Evolutionary conservation across 768 basidiomycete genomes (phyloP).

Genomic region (Agaricus sinodeliciosus): DNA sequence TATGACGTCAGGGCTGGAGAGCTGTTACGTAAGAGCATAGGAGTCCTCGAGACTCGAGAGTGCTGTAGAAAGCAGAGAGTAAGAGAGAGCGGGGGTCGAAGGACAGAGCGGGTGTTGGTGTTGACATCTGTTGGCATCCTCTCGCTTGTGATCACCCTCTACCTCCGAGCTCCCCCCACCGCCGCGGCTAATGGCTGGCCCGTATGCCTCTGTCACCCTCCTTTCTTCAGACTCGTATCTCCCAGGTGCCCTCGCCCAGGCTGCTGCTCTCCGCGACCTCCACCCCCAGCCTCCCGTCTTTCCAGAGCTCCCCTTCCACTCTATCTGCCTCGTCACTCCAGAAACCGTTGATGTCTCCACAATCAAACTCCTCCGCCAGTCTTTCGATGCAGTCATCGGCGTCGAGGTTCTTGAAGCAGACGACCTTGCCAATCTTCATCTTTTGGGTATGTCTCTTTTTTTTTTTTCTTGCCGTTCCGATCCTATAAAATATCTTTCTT

Average conservation of each 20-base stretch:
- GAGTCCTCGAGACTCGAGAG: too few species aligned
- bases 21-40: too few species aligned
- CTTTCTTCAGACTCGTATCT: slow-evolving; percentile 90
- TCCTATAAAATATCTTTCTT: slow-evolving; percentile 1
- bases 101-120: too few species aligned
- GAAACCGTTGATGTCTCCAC: slow-evolving; percentile 83
- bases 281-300: slow-evolving; percentile 54
- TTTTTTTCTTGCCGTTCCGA: neutral
- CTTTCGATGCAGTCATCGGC: slow-evolving; percentile 82
- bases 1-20: slow-evolving; percentile 6
- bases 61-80: too few species aligned
- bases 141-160: slow-evolving; percentile 17
- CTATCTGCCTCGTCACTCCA: slow-evolving; percentile 90
- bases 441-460: slow-evolving; percentile 65
- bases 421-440: slow-evolving; percentile 56
- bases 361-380: slow-evolving; percentile 71
- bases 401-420: slow-evolving; percentile 82
- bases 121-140: slow-evolving; percentile 25
- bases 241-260: slow-evolving; percentile 84
- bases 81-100: too few species aligned
- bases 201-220: slow-evolving; percentile 86
- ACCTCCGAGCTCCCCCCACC: slow-evolving; percentile 15
- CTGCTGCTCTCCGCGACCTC: slow-evolving; percentile 76
- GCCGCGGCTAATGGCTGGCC: slow-evolving; percentile 45
- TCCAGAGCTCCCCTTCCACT: slow-evolving; percentile 65